Base-by-base conservation (phyloP, 306 rosid species). In the Prunus mume region DNA sequence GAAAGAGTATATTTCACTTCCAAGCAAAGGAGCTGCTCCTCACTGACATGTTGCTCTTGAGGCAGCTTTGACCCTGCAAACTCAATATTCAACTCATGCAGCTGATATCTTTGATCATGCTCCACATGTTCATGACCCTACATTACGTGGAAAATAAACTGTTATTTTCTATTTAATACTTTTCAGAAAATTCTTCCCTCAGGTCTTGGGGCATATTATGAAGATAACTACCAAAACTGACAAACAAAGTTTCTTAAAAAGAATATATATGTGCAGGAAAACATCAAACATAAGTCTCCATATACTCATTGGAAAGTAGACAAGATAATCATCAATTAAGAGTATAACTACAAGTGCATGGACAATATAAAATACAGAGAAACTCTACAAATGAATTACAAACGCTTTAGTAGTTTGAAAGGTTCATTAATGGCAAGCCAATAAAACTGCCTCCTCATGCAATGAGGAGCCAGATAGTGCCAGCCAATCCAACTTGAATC, bases 81-180 rank as follows among this genome's bases (percentile, higher is more conserved):
- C 63, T 57, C 74, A 68, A 58, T 62, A 17, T 34, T 65, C 74
- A 71, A 66, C 20, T 32, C 71, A 19, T 66, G 75, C n/a, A 13
- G 34, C 76, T 66, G 14, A 22, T 25, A 69, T 65, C 69, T 67
- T 58, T 58, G 61, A 74, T 76, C 69, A 69, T 65, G 81, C 79
- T 54, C 43, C 69, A 75, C 81, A 83, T 71, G 78, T 78, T 63
- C 46, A 32, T n/a, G 78, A 57, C 75, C 73, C 75, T 68, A 77
- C 75, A 58, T 68, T 46, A 38, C 38, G 50, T 32, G 34, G 68
- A 47, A 76, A 81, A 65, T 58, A 64, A 72, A 55, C 69, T 25
- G 57, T 54, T 45, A 68, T 58, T 55, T 28, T 30, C 34, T 12
- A 13, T 60, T 60, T 25, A 60, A 25, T 60, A 25, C 7, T 25